Evolutionary conservation across 805 yeast species (phyloP), one percentile per base, ranked within the genome.

Genomic region (Soucietia sequanensis): DNA sequence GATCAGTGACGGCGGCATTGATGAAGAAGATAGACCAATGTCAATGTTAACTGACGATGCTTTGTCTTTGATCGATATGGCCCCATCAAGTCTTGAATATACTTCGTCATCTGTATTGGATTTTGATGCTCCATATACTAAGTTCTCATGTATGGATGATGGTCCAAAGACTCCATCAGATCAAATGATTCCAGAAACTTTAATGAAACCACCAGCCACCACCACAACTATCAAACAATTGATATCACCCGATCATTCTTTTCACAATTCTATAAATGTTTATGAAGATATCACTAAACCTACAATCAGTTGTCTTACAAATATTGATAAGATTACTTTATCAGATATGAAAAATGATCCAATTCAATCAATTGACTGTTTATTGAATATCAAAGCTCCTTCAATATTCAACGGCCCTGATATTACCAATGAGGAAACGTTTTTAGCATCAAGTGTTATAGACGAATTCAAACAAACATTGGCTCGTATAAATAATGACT

Each of bases 331-430:
- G 14, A 22, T 41, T 4, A 23, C 23, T 4, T 8, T 41, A 3
- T 16, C 39, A 23, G n/a, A n/a, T n/a, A n/a, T n/a, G n/a, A n/a
- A n/a, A n/a, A n/a, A n/a, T n/a, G n/a, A n/a, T n/a, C n/a, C n/a
- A n/a, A n/a, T n/a, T n/a, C 10, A 31, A 7, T 15, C 19, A 12
- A 10, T n/a, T 23, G 22, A 18, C 10, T 53, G 48, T 33, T 26
- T 52, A 23, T 25, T 57, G 7, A 48, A 34, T 18, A 35, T 57
- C 4, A 50, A 41, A 23, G 46, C 58, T 2, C 62, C 60, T 4
- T 35, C 38, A n/a, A 39, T 47, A 17, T 46, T 33, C 12, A 32
- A 27, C 2, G 14, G 12, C 7, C 11, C 29, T 2, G 22, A 20
- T 16, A 26, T 27, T 11, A 24, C 41, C 10, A 11, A 11, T 8